Conservation (phyloP, 306 rosid genomes). For the Medicago lupulina region DNA sequence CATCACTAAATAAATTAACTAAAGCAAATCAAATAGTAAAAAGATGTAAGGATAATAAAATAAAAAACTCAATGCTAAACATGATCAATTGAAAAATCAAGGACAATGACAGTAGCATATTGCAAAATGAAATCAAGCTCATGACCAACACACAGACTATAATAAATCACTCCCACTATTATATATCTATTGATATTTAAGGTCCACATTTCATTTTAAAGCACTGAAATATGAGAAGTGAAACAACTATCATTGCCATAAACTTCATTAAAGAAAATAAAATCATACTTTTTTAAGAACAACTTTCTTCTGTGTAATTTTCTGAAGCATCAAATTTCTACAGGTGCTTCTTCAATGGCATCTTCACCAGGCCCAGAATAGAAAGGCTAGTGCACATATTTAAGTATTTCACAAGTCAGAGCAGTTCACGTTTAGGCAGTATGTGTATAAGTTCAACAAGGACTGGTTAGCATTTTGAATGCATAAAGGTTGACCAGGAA, state of each 20-base stretch:
- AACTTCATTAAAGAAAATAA: constrained; percentile 17
- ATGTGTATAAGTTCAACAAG: constrained; percentile 20
- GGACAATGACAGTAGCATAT: not conserved
- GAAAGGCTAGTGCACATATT: constrained; percentile 7
- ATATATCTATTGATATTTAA: not conserved
- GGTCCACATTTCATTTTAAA: not conserved
- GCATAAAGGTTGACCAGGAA: constrained; percentile 24
- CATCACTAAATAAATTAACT: not conserved
- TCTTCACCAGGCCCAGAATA: not conserved
- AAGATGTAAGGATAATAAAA: not conserved
- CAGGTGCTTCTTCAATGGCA: not conserved
- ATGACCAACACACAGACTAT: not conserved
- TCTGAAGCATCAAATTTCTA: not conserved
- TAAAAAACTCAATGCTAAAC: constrained; percentile 15
- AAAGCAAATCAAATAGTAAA: constrained; percentile 12
- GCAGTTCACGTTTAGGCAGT: constrained; percentile 21
- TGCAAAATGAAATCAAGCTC: constrained; percentile 10
- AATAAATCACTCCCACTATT: not conserved
- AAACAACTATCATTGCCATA: not conserved
- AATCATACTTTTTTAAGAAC: not conserved
- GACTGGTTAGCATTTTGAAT: constrained; percentile 30
- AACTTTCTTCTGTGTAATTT: not conserved
- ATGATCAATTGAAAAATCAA: constrained; percentile 6
- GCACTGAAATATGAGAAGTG: constrained; percentile 4
- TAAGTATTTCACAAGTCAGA: no score